These are phyloP conservation scores for Akanthomyces lecanii DNA, from an alignment of 2,329 filamentous ascomycete species.

Conservation along the genomic window DNA sequence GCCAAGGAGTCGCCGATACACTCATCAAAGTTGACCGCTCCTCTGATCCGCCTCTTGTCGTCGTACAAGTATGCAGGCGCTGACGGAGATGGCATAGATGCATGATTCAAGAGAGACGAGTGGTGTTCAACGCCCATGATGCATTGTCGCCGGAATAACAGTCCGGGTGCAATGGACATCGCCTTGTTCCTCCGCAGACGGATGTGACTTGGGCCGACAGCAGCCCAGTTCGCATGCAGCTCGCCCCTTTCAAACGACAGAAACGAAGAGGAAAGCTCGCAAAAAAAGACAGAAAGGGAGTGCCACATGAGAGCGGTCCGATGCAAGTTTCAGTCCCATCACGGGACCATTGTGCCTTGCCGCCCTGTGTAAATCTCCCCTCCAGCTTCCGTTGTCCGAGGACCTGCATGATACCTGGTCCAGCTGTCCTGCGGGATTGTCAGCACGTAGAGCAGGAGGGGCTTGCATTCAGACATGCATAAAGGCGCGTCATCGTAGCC, in stretches of 20 bases:
- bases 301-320: background rate
- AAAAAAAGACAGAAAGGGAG: background rate
- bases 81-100: background rate
- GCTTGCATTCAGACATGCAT: slow-evolving; percentile 9
- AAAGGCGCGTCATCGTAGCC: background rate
- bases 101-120: background rate
- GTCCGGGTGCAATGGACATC: background rate
- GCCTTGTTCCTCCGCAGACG: background rate
- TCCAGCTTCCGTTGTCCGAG: background rate
- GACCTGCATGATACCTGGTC: background rate
- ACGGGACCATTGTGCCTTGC: background rate
- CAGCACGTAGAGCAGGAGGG: slow-evolving; percentile 1
- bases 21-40: no score
- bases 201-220: background rate
- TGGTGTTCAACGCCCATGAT: background rate
- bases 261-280: background rate
- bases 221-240: background rate
- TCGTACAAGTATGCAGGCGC: background rate
- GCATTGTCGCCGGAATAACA: background rate
- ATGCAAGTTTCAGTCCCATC: slow-evolving; percentile 13
- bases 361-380: background rate
- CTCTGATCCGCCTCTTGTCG: background rate
- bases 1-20: no score
- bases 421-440: background rate
- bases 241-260: background rate